A percentile compares a stretch with the other conserved stretches of the same genome.
phyloP scores from a whole-genome alignment of 164 flowering plant genomes.

The Vitis rotundifolia region DNA sequence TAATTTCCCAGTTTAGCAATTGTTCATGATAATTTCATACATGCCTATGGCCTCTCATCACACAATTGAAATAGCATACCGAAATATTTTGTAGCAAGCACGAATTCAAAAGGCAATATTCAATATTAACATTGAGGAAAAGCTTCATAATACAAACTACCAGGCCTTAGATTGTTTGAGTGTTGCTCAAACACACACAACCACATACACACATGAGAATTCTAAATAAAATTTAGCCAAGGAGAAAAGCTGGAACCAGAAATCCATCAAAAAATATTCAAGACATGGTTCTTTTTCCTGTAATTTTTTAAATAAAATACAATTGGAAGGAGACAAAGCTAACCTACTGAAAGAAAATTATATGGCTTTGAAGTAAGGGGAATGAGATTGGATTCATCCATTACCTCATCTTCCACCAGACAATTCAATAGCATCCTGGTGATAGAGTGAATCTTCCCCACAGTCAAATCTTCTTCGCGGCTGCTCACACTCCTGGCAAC shows the following conservation, averaged over 20 bases:
- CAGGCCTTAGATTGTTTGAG: no score
- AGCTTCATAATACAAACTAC: no score
- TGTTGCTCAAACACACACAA: no score
- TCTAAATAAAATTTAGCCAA: background rate
- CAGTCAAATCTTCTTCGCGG: constrained; percentile 80
- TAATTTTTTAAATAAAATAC: background rate
- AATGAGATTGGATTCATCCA: background rate
- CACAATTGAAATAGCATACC: no score
- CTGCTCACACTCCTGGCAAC: constrained; percentile 74
- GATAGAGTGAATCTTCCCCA: constrained; percentile 76
- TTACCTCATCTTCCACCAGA: constrained; percentile 86
- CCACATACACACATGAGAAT: background rate
- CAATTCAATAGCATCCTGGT: constrained; percentile 82
- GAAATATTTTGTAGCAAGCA: no score
- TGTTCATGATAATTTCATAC: no score
- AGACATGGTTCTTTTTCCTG: no score
- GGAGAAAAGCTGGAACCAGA: background rate
- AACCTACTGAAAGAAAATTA: constrained; percentile 8
- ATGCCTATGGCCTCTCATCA: no score
- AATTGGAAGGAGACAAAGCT: background rate
- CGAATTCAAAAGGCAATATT: no score
- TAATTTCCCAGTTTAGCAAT: no score
- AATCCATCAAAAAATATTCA: background rate
- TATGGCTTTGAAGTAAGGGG: background rate
- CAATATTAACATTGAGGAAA: no score